phyloP scores from a whole-genome alignment of 352 stramenopile genomes.

The Pythium rishiriense region DNA sequence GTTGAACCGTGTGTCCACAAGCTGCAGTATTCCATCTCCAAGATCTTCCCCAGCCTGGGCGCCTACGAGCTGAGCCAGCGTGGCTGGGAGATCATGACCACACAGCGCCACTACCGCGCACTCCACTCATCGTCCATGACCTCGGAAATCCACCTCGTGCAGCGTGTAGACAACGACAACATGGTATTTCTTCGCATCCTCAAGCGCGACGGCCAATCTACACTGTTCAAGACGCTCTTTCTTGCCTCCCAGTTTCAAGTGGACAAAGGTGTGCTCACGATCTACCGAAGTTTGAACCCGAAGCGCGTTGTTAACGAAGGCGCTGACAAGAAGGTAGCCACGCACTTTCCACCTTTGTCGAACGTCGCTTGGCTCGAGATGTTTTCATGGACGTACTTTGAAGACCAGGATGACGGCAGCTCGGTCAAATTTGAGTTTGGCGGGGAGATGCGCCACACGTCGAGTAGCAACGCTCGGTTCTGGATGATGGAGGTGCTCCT shows the following conservation, averaged over 20 bases:
- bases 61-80: slow-evolving; percentile 47
- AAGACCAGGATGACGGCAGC: slow-evolving; percentile 10
- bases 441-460: slow-evolving; percentile 30
- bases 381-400: slow-evolving; percentile 27
- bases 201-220: slow-evolving; percentile 30
- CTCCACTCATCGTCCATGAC: slow-evolving; percentile 28
- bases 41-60: slow-evolving; percentile 39
- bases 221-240: slow-evolving; percentile 55
- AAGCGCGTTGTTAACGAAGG: slow-evolving; percentile 32
- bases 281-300: slow-evolving; percentile 62
- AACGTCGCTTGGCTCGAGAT: slow-evolving; percentile 53
- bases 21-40: slow-evolving; percentile 67
- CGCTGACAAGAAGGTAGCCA: background rate
- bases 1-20: slow-evolving; percentile 15
- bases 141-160: slow-evolving; percentile 46
- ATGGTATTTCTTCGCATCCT: slow-evolving; percentile 65
- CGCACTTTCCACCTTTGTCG: background rate
- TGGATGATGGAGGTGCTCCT: slow-evolving; percentile 75
- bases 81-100: slow-evolving; percentile 61
- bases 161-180: slow-evolving; percentile 54
- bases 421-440: slow-evolving; percentile 56
- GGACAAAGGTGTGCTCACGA: slow-evolving; percentile 55
- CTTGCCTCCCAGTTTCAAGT: slow-evolving; percentile 59
- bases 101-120: slow-evolving; percentile 19
- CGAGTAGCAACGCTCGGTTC: slow-evolving; percentile 38